phyloP scores from a whole-genome alignment of 768 basidiomycete species.

The Suillus ampliporus region DNA sequence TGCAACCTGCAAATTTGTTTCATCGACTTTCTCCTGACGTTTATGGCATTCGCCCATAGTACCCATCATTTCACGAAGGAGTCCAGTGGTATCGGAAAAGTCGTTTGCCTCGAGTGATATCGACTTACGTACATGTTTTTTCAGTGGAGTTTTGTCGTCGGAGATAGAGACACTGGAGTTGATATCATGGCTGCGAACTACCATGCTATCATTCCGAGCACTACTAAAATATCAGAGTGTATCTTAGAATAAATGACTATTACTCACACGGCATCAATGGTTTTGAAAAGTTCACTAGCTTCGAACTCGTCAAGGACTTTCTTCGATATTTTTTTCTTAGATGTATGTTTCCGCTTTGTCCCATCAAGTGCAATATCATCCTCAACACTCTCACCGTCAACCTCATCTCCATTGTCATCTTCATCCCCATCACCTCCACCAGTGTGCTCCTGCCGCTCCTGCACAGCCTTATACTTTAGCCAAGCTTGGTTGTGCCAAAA shows the following conservation, averaged over 20 bases:
- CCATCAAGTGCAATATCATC: too few species aligned
- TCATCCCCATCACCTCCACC: constrained; percentile 22
- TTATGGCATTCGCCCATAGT: background rate
- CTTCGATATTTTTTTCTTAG: too few species aligned
- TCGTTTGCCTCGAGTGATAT: background rate
- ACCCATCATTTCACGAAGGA: constrained; percentile 3
- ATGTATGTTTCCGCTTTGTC: too few species aligned
- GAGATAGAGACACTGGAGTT: constrained; percentile 4
- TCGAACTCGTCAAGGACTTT: constrained; percentile 3
- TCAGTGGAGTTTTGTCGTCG: background rate
- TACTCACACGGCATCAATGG: constrained; percentile 20
- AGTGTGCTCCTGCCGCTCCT: constrained; percentile 14
- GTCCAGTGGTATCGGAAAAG: background rate
- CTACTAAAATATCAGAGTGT: background rate
- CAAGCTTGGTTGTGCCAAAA: constrained; percentile 7
- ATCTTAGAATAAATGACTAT: background rate
- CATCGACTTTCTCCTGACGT: background rate
- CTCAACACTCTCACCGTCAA: constrained; percentile 1
- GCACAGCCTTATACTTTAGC: constrained; percentile 15
- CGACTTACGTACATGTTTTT: constrained; percentile 1
- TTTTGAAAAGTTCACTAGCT: constrained; percentile 9
- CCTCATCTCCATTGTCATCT: background rate
- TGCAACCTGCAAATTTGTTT: constrained; percentile 3
- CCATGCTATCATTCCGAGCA: background rate
- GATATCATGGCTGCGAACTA: background rate